Evolutionary conservation across 2,329 filamentous ascomycete genomes (phyloP), one percentile per base, ranked within the genome.

Genomic region (Simplicillium aogashimaense): DNA sequence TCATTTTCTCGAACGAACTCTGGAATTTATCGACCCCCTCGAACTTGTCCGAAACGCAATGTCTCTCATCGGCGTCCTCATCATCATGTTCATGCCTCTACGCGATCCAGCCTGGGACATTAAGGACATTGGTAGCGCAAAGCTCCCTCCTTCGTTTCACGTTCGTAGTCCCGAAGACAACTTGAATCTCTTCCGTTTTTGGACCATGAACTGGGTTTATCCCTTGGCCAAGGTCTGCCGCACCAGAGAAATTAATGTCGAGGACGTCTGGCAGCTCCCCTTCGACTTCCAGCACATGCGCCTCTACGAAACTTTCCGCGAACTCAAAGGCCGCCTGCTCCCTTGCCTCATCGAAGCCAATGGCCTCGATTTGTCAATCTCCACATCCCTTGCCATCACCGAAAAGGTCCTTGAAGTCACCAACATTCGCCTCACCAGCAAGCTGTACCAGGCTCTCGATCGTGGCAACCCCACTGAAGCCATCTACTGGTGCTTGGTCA

Each of bases 181-280:
- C 46, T 57, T 94, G 17, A 83, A 73, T 1, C 66, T 89, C 1
- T 88, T 86, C 74, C 83, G 89, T 49, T 95, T 86, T 61, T 83
- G 90, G 75, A 81, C 77, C 6, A 82, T 94, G 20, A 84, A 77
- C 0, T 95, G 88, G 88, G 81, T 94, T 63, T 66, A 68, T 1
- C 82, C 87, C 0, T 61, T 94, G 7, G 86, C 94, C 11, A 63
- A 66, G 2, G 59, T 78, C 17, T 86, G 82, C 2, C 73, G 68
- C 33, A 64, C 67, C 25, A 69, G 78, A 32, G 81, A 87, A 49
- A 65, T 95, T 8, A 65, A 87, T 29, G 80, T 88, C 31, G 74
- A 81, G 30, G 86, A 95, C 54, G 83, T 95, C 2, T 95, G 88
- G 88, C 66, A 73, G 31, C 63, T 95, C 0, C 78, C 80, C 0